Percentiles rank a stretch among this genome's conserved stretches.
These are phyloP conservation scores for Colletotrichum neosansevieriae DNA, from an alignment of 2,329 filamentous ascomycete genomes.

Conservation along the genomic window DNA sequence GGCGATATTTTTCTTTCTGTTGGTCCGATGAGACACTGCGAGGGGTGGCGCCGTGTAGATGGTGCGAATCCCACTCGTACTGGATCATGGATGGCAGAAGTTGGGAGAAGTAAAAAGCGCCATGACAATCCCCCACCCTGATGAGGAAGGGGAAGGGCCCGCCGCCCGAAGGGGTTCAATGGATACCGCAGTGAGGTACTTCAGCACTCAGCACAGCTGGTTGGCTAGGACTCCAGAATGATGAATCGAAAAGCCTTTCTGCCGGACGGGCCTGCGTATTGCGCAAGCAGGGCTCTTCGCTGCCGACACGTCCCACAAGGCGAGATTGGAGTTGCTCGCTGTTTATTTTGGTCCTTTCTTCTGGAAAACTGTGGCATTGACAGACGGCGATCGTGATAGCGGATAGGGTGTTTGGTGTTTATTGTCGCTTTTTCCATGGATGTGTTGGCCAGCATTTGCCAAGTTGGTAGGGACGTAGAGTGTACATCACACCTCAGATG, in stretches of 20 bases:
- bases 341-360: slow-evolving; percentile 5
- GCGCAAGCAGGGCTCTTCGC: not conserved
- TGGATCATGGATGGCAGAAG: slow-evolving; percentile 5
- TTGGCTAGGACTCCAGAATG: not conserved
- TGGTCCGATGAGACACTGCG: slow-evolving; percentile 23
- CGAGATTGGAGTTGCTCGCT: slow-evolving; percentile 14
- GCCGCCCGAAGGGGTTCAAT: not conserved
- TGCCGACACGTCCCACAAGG: slow-evolving; percentile 18
- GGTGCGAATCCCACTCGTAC: not conserved
- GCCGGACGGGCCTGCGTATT: not conserved
- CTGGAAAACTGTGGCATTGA: not conserved
- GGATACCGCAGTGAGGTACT: not conserved
- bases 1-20: slow-evolving; percentile 16
- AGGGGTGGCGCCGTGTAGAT: slow-evolving; percentile 4
- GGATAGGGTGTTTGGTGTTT: not conserved
- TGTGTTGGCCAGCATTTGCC: not conserved
- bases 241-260: not conserved
- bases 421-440: not conserved
- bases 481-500: no score
- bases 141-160: not conserved
- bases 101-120: slow-evolving; percentile 5
- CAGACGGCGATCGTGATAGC: slow-evolving; percentile 10
- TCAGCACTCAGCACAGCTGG: not conserved
- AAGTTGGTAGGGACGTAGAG: no score
- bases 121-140: slow-evolving; percentile 12